A percentile compares a stretch with the other conserved stretches of the same genome.
phyloP scores from a whole-genome alignment of 73 alveolate genomes.

The Diophrys appendiculata region DNA sequence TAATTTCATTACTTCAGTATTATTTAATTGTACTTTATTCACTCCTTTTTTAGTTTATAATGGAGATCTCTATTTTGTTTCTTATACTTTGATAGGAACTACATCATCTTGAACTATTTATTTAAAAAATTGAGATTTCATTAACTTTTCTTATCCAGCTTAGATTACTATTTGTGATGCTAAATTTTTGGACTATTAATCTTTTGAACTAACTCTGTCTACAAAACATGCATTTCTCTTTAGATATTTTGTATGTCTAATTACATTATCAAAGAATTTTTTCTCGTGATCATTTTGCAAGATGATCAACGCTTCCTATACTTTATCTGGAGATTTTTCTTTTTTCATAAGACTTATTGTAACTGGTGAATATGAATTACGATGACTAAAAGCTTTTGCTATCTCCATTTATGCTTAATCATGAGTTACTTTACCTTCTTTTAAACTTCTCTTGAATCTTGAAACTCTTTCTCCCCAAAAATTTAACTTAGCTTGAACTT shows the following conservation, averaged over 20 bases:
- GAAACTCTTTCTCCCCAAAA: neutral
- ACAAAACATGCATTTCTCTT: neutral
- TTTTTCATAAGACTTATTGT: neutral
- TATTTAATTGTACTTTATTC: too few relatives aligned
- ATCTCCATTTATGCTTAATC: neutral
- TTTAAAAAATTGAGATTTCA: too few relatives aligned
- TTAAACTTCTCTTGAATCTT: too few relatives aligned
- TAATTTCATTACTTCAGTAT: too few relatives aligned
- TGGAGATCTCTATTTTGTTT: neutral
- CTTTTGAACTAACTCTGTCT: neutral
- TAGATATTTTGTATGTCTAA: neutral
- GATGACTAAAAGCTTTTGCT: neutral
- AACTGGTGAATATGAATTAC: neutral
- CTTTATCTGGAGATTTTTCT: neutral
- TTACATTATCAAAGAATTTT: neutral
- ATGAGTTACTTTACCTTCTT: neutral
- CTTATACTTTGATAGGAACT: neutral
- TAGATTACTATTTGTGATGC: neutral
- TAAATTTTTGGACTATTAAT: neutral
- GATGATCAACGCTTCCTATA: neutral
- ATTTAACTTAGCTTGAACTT: neutral
- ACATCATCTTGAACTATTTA: neutral
- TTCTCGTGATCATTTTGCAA: neutral
- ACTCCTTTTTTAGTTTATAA: too few relatives aligned
- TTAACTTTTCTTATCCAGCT: neutral